Conservation (phyloP, 192 early-diverging fungal genomes). For the Coemansia sp. region DNA sequence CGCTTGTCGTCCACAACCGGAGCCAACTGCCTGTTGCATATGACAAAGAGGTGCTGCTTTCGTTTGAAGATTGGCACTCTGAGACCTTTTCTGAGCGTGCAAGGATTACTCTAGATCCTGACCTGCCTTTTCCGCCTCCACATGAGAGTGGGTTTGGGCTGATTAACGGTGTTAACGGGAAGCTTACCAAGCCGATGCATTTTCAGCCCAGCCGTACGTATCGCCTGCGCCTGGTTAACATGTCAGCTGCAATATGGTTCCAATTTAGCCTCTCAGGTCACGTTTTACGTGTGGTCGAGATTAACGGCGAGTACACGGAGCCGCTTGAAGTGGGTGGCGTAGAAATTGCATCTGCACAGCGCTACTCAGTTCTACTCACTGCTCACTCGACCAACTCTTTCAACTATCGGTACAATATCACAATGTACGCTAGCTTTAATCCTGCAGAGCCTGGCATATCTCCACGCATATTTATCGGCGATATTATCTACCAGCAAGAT, state of each 20-base stretch:
- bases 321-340: constrained; percentile 58
- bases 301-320: constrained; percentile 66
- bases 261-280: constrained; percentile 73
- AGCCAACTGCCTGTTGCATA: constrained; percentile 52
- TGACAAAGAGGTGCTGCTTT: constrained; percentile 65
- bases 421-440: constrained; percentile 33
- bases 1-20: constrained; percentile 66
- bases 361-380: constrained; percentile 74
- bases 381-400: constrained; percentile 56
- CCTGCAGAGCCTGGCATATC: constrained; percentile 43
- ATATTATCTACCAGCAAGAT: constrained; percentile 59
- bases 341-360: constrained; percentile 67
- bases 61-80: constrained; percentile 70
- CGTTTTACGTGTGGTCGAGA: constrained; percentile 72
- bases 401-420: constrained; percentile 70
- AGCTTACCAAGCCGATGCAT: constrained; percentile 46
- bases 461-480: constrained; percentile 55
- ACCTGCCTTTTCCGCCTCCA: constrained; percentile 58
- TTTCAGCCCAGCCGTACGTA: constrained; percentile 76
- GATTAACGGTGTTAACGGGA: constrained; percentile 47
- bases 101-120: constrained; percentile 50
- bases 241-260: constrained; percentile 65
- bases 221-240: constrained; percentile 77
- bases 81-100: constrained; percentile 55
- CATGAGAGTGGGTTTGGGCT: constrained; percentile 54